These are phyloP conservation scores for Fusarium pininemorale DNA, from an alignment of 2,329 filamentous ascomycete genomes.

Conservation along the genomic window DNA sequence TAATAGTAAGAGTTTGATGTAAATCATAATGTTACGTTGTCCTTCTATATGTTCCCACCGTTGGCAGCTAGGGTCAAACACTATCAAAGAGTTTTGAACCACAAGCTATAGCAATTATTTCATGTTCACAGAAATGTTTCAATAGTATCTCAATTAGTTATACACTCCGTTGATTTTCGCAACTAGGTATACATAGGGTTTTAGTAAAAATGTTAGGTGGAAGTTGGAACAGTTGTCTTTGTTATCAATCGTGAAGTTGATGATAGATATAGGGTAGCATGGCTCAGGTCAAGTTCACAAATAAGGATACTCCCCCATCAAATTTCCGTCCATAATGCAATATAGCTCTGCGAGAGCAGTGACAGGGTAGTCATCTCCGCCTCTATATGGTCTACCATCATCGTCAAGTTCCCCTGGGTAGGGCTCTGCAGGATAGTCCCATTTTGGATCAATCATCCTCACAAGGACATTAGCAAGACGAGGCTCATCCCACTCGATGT, in stretches of 20 bases:
- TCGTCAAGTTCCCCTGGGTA: not conserved
- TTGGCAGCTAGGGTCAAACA: no score
- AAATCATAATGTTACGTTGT: no score
- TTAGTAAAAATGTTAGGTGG: not conserved
- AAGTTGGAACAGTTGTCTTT: not conserved
- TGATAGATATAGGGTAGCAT: not conserved
- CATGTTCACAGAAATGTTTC: no score
- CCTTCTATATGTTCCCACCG: not conserved
- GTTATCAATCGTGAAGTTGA: not conserved
- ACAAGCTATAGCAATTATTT: no score
- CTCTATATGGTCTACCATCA: not conserved
- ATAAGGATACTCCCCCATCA: conserved; percentile 20
- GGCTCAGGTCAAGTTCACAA: not conserved
- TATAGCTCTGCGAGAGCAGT: conserved; percentile 8
- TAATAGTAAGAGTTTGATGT: not conserved
- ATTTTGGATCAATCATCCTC: conserved; percentile 19
- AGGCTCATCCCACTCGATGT: not conserved
- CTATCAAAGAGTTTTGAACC: fast-evolving
- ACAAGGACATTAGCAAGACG: not conserved
- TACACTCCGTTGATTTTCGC: no score
- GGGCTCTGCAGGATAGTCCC: conserved; percentile 13
- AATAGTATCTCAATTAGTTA: no score
- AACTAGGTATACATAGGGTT: not conserved
- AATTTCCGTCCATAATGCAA: conserved; percentile 8
- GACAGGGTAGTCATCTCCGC: not conserved